phyloP scores from a whole-genome alignment of 108 stramenopile genomes.

The Hondaea fermentalgiana region DNA sequence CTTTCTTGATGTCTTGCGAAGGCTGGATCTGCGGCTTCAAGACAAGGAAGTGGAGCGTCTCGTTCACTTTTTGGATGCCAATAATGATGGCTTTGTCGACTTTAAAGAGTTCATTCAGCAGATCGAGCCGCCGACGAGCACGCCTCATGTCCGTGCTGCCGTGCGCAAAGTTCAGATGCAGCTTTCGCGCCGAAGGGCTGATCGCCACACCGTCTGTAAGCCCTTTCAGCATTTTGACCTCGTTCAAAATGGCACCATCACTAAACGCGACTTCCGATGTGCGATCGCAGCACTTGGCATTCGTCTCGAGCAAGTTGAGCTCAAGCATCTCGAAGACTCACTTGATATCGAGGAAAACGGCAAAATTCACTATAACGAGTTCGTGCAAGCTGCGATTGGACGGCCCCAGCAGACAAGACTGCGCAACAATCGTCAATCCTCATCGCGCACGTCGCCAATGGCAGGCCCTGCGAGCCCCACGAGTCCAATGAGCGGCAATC shows the following conservation, averaged over 20 bases:
- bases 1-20: not conserved
- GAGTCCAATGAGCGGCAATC: not conserved
- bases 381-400: not conserved
- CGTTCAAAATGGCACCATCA: not conserved
- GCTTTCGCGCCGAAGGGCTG: not conserved
- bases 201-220: not conserved
- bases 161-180: not conserved
- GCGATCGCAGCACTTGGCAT: not conserved
- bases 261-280: not conserved
- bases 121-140: not conserved
- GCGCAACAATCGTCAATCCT: too few relatives aligned
- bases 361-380: not conserved
- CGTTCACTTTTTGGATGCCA: not conserved
- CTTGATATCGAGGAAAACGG: not conserved
- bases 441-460: not conserved
- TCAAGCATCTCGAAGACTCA: not conserved
- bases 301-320: not conserved
- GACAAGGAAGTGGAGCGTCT: not conserved
- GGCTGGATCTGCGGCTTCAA: not conserved
- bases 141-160: not conserved
- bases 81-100: not conserved
- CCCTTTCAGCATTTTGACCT: slow-evolving; percentile 14
- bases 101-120: not conserved
- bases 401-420: not conserved
- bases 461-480: not conserved